A percentile compares a stretch with the other conserved stretches of the same genome.
Conservation (phyloP, 1,139 yeast species). For the Debaryomyces sp. region DNA sequence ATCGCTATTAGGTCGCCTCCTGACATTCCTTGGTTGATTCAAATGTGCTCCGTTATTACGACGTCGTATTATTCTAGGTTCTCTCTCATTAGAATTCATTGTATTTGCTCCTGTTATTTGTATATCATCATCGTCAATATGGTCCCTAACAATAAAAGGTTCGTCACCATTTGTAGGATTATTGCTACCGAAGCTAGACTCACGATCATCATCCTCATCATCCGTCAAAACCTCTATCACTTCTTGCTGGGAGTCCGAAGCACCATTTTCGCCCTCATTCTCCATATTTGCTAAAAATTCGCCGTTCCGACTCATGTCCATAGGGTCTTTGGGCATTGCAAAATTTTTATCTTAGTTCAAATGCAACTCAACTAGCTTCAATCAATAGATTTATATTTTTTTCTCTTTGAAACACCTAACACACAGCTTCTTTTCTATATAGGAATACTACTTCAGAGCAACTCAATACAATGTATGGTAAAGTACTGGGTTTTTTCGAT, state of each 20-base stretch:
- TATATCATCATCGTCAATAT: slow-evolving; percentile 12
- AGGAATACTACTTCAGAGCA: background rate
- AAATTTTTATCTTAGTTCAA: background rate
- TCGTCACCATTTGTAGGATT: background rate
- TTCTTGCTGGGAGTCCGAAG: slow-evolving; percentile 6
- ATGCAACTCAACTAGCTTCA: background rate
- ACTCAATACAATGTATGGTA: background rate
- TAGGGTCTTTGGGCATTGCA: slow-evolving; percentile 1
- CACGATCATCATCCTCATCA: slow-evolving; percentile 11
- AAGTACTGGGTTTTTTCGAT: background rate
- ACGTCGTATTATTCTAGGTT: background rate
- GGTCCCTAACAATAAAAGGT: slow-evolving; percentile 6
- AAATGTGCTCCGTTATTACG: background rate
- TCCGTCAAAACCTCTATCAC: slow-evolving; percentile 15
- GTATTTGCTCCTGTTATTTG: slow-evolving; percentile 11
- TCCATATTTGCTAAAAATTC: background rate
- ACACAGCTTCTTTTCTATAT: background rate
- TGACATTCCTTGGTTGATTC: slow-evolving; percentile 6
- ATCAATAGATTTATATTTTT: background rate
- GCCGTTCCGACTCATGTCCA: background rate
- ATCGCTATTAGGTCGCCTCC: slow-evolving; percentile 12
- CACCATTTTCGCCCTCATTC: background rate
- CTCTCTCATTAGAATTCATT: background rate
- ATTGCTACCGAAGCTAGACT: background rate
- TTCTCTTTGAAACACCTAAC: background rate